These are phyloP conservation scores for Orychophragmus violaceus DNA, from an alignment of 345 rosid species.

Conservation along the genomic window DNA sequence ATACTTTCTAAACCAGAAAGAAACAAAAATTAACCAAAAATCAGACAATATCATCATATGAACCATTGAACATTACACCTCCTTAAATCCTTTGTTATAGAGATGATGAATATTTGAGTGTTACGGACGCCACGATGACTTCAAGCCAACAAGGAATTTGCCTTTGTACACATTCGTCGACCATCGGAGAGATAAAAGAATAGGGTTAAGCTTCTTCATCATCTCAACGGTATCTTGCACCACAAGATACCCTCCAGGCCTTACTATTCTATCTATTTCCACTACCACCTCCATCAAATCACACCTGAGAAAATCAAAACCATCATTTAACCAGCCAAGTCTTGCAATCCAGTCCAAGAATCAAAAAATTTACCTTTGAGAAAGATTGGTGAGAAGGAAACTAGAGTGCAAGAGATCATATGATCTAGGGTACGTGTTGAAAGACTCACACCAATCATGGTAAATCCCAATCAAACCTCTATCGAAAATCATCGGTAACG, in stretches of 20 bases:
- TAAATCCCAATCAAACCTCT: slow-evolving; percentile 84
- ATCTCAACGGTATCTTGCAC: slow-evolving; percentile 9
- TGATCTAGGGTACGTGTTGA: slow-evolving; percentile 73
- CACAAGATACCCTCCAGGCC: slow-evolving; percentile 71
- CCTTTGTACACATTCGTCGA: slow-evolving; percentile 47
- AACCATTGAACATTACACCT: background rate
- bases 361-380: slow-evolving; percentile 40
- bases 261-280: slow-evolving; percentile 74
- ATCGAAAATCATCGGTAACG: slow-evolving; percentile 56
- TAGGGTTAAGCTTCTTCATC: slow-evolving; percentile 6
- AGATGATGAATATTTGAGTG: background rate
- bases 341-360: background rate
- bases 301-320: too few species aligned
- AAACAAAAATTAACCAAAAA: background rate
- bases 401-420: slow-evolving; percentile 81
- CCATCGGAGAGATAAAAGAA: slow-evolving; percentile 76
- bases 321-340: too few species aligned
- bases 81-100: background rate
- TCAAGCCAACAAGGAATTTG: slow-evolving; percentile 61
- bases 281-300: slow-evolving; percentile 46
- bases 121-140: slow-evolving; percentile 72
- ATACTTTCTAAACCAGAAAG: background rate
- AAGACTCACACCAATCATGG: slow-evolving; percentile 93
- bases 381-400: slow-evolving; percentile 48
- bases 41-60: background rate